Percentiles rank a stretch among this genome's conserved stretches.
These are phyloP conservation scores for Tolypocladium capitatum DNA, from an alignment of 2,329 filamentous ascomycete species.

Conservation along the genomic window DNA sequence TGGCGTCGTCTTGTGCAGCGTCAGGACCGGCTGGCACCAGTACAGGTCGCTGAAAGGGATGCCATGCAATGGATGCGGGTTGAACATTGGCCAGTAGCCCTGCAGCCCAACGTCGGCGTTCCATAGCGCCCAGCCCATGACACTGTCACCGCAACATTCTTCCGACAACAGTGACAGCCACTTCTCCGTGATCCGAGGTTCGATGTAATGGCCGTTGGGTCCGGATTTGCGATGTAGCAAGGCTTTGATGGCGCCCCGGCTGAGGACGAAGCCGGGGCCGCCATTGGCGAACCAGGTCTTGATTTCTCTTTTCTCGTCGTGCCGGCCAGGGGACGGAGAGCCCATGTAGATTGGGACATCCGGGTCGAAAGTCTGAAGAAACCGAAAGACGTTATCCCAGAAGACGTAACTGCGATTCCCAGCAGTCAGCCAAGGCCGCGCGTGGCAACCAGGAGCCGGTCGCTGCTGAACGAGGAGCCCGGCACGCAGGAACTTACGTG, in stretches of 20 bases:
- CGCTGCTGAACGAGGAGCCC: too few species aligned
- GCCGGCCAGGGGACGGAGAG: not conserved
- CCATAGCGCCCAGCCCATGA: not conserved
- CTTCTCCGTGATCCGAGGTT: not conserved
- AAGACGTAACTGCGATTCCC: not conserved
- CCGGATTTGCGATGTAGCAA: not conserved
- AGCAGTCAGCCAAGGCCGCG: not conserved
- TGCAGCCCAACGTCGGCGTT: not conserved
- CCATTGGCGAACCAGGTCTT: not conserved
- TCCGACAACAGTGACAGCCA: not conserved
- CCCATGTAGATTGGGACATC: not conserved
- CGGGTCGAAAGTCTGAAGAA: not conserved
- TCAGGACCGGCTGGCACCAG: not conserved
- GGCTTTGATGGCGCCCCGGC: not conserved
- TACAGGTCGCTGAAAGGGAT: not conserved
- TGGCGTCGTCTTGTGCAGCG: not conserved
- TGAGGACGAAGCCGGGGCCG: not conserved
- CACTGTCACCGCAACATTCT: not conserved
- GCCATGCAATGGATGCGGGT: not conserved
- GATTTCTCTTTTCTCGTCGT: not conserved
- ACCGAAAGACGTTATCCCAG: not conserved
- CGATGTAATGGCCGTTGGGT: not conserved
- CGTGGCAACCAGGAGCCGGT: not conserved
- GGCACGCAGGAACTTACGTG: conserved; percentile 23
- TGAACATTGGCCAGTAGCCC: not conserved